phyloP scores from a whole-genome alignment of 129 eudicot species.

The Flaveria robusta region DNA sequence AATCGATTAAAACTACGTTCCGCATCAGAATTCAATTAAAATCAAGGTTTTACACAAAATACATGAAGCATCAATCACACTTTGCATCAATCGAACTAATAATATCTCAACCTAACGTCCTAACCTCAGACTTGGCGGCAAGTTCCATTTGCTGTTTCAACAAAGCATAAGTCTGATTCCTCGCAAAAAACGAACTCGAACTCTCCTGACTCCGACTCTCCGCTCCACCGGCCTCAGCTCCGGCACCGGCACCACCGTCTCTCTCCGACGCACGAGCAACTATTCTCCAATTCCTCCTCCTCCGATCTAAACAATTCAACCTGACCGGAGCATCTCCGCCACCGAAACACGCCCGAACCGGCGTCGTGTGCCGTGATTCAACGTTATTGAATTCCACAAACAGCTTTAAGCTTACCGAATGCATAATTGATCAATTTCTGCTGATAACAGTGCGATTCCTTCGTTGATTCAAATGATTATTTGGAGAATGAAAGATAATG shows the following conservation, averaged over 20 bases:
- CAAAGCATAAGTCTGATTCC: constrained; percentile 79
- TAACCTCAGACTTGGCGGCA: constrained; percentile 96
- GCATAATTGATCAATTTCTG: constrained; percentile 38
- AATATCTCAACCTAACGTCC: too few species aligned
- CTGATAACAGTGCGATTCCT: constrained; percentile 7
- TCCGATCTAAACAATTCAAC: constrained; percentile 27
- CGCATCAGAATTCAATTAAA: constrained; percentile 4
- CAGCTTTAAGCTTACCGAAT: constrained; percentile 52
- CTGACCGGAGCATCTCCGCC: constrained; percentile 28
- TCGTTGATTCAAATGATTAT: background rate
- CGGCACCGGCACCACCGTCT: constrained; percentile 45
- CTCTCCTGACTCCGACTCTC: constrained; percentile 46
- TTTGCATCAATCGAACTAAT: background rate
- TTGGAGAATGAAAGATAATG: background rate
- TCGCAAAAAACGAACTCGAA: constrained; percentile 49
- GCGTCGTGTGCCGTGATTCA: constrained; percentile 30
- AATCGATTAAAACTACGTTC: background rate
- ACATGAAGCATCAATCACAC: constrained; percentile 7
- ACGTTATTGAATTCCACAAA: constrained; percentile 42
- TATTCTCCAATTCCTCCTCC: constrained; percentile 39
- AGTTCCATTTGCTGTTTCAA: constrained; percentile 93
- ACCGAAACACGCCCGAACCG: constrained; percentile 36
- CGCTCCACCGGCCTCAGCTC: constrained; percentile 45
- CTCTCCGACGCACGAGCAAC: constrained; percentile 60
- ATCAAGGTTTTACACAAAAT: constrained; percentile 3